Conservation (phyloP, 2,329 filamentous ascomycete genomes). For the Xylariaceae sp. region DNA sequence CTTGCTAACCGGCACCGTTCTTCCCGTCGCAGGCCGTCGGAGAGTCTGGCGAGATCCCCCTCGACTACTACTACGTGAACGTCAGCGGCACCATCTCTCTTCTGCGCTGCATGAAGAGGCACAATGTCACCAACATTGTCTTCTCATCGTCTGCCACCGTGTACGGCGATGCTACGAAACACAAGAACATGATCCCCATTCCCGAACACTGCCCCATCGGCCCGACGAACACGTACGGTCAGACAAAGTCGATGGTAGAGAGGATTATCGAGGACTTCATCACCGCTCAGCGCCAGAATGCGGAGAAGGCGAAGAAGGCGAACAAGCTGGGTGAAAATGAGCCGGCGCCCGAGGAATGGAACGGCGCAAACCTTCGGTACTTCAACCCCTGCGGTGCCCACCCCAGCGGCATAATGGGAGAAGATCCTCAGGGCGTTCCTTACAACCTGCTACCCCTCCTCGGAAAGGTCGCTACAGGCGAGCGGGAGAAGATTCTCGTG, state of each 20-base stretch:
- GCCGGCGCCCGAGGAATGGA: conserved; percentile 67
- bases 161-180: conserved; percentile 93
- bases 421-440: conserved; percentile 91
- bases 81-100: conserved; percentile 88
- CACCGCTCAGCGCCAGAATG: conserved; percentile 77
- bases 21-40: conserved; percentile 68
- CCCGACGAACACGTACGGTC: conserved; percentile 95
- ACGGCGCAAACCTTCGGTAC: conserved; percentile 87
- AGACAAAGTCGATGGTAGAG: conserved; percentile 92
- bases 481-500: conserved; percentile 87
- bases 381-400: conserved; percentile 97
- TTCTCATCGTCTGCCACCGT: conserved; percentile 98
- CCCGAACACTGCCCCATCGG: conserved; percentile 94
- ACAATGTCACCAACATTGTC: conserved; percentile 94
- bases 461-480: conserved; percentile 91
- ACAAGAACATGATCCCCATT: conserved; percentile 98
- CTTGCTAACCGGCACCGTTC: conserved; percentile 13
- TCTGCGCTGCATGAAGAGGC: conserved; percentile 76
- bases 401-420: conserved; percentile 93
- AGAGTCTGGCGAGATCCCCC: conserved; percentile 86
- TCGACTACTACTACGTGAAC: conserved; percentile 98
- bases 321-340: conserved; percentile 47
- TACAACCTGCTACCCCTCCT: conserved; percentile 94
- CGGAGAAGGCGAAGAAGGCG: conserved; percentile 75
- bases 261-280: conserved; percentile 86